Evolutionary conservation across 345 rosid genomes (phyloP), one percentile per base, ranked within the genome.

Genomic region (Capsella bursapastoris): DNA sequence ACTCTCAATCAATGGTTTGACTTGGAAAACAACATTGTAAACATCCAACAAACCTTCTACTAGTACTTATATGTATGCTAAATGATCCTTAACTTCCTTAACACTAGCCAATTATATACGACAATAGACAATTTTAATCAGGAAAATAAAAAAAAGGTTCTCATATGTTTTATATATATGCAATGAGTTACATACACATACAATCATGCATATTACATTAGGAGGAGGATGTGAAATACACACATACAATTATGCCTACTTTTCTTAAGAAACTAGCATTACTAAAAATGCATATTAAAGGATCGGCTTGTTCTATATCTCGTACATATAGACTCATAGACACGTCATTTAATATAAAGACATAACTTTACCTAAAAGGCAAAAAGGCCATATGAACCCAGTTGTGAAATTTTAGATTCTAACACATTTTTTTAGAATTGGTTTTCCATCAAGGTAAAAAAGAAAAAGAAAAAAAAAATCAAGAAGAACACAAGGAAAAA

Each of bases 21-120:
- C 74, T 60, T 53, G 12, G 50, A 75, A 60, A 75, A 61, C 69
- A 68, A 67, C 64, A 49, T 62, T 62, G 64, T 37, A 25, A 56
- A 44, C 35, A 44, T 12, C 35, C 5, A 22, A 47, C 10, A 55
- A 52, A 68, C 35, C n/a, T 27, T 37, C 13, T 59, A 38, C 43
- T 40, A 40, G 43, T 40, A 10, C 43, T 22, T 22, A 31, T 49
- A 32, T 9, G 50, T 74, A 38, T 50, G 56, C 37, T 34, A 7
- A 47, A 16, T 47, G 71, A 27, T 73, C 38, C 3, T 7, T 18
- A 6, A 31, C 40, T 41, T 72, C 75, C 68, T 50, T 45, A 62
- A 15, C 29, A 34, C 47, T 72, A 52, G 53, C 43, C 29, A 41
- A 8, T 47, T 55, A 35, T 47, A 32, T 34, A 35, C 44, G 25